Base-by-base conservation (phyloP, 768 basidiomycete species). In the Termitomyces sp. region DNA sequence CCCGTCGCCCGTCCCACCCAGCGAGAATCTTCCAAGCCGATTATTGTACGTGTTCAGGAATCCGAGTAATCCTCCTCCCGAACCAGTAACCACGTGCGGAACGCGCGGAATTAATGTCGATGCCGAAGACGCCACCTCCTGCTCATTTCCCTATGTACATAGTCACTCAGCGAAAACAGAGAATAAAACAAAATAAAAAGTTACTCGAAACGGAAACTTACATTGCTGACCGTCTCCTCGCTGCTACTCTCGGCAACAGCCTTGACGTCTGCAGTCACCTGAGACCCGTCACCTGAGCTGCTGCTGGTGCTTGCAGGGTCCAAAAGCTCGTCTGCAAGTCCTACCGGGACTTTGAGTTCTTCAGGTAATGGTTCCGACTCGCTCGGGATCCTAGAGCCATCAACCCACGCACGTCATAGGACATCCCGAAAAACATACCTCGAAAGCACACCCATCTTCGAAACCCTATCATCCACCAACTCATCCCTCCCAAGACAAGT, bases 401-500 rank as follows among this genome's bases (percentile, higher is more conserved):
- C 38, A 50, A 55, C 35, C 35, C 53, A 56, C 54, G 54, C 39
- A 55, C 22, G 48, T 55, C 54, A 46, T 36, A 57, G 47, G 44
- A 55, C 54, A 40, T 41, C 46, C 54, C 56, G 56, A 35, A 29
- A 31, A 39, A 73, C 79, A 58, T 61, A 90, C 90, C 88, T 79
- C 41, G 84, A 82, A 52, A 91, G 77, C 22, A 88, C 71, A 29
- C 79, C 69, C 83, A 88, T 83, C 71, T 80, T 84, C 50, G 76
- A 73, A 52, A 84, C 76, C 62, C 83, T 76, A 63, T 88, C 84
- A 62, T 91, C 86, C 63, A 89, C 77, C 62, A 93, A 69, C 68
- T 91, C 89, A 50, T 91, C 88, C 46, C 89, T 76, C 23, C 89
- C 89, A 42, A 91, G 72, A 23, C 68, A 78, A 56, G 84, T 86